Conservation (phyloP, 2,329 filamentous ascomycete species). For the Xylariaceae sp. region DNA sequence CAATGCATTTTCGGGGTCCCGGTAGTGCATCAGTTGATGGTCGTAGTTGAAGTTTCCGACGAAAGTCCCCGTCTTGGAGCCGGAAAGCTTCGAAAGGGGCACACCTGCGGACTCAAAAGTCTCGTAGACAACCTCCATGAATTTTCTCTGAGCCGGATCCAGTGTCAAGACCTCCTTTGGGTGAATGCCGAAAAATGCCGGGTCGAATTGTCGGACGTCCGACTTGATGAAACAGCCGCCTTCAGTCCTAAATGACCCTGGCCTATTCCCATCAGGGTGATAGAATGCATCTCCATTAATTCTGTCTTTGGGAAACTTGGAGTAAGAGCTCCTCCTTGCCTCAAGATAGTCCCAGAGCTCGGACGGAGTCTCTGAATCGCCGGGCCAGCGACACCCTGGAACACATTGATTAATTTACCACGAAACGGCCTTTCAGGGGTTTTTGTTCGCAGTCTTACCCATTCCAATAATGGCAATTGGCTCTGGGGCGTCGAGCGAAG, state of each 20-base stretch:
- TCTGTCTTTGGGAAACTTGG: slow-evolving; percentile 7
- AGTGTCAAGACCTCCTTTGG: slow-evolving; percentile 5
- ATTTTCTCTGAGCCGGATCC: slow-evolving; percentile 8
- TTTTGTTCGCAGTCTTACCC: no score
- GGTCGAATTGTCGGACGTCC: slow-evolving; percentile 8
- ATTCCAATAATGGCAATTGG: no score
- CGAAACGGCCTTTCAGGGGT: no score
- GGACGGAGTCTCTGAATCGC: no score
- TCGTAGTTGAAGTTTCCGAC: slow-evolving; percentile 11
- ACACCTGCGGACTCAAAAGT: slow-evolving; percentile 10
- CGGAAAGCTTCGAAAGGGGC: slow-evolving; percentile 1
- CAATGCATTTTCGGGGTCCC: slow-evolving; percentile 5
- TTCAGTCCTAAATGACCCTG: no score
- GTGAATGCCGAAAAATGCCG: slow-evolving; percentile 10
- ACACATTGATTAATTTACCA: no score
- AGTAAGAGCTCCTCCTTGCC: no score
- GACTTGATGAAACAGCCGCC: slow-evolving; percentile 6
- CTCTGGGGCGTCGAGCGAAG: no score
- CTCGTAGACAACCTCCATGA: slow-evolving; percentile 9
- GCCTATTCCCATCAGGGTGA: slow-evolving; percentile 4
- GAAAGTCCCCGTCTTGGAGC: slow-evolving; percentile 5
- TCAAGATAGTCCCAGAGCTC: no score
- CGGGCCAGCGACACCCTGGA: no score
- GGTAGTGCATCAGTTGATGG: slow-evolving; percentile 2
- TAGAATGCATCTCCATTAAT: slow-evolving; percentile 8